A percentile compares a stretch with the other conserved stretches of the same genome.
phyloP scores from a whole-genome alignment of 2,329 filamentous ascomycete species.

The Nannizzia gypsea region DNA sequence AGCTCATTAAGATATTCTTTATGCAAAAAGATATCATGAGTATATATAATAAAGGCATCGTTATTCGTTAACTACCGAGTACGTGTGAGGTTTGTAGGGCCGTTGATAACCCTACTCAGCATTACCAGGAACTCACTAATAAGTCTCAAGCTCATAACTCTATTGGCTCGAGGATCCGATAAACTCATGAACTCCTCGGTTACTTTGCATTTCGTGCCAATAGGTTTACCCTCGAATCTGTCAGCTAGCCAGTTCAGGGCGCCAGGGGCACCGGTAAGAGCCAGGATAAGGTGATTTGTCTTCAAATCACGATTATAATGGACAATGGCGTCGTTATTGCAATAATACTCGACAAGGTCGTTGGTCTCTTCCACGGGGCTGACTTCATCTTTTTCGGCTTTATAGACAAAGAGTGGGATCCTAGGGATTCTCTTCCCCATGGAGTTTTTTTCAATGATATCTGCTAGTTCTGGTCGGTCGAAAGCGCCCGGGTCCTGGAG shows the following conservation, averaged over 20 bases:
- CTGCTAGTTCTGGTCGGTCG: constrained; percentile 6
- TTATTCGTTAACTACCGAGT: background rate
- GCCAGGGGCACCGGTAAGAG: constrained; percentile 23
- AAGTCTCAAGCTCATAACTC: constrained; percentile 4
- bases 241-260: constrained; percentile 24
- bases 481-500: constrained; percentile 16
- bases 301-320: constrained; percentile 36
- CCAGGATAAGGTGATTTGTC: constrained; percentile 32
- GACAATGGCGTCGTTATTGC: constrained; percentile 31
- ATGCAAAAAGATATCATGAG: background rate
- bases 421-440: constrained; percentile 33
- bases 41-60: background rate
- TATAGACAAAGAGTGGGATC: constrained; percentile 42
- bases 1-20: background rate
- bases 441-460: constrained; percentile 17
- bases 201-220: constrained; percentile 5
- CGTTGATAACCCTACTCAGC: constrained; percentile 7
- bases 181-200: constrained; percentile 6
- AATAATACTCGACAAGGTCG: constrained; percentile 32
- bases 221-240: constrained; percentile 14
- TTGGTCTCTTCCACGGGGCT: constrained; percentile 36
- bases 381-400: constrained; percentile 39
- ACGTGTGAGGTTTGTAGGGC: background rate
- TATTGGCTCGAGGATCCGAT: constrained; percentile 6
- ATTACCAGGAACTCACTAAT: constrained; percentile 7